Percentiles rank a stretch among this genome's conserved stretches.
phyloP scores from a whole-genome alignment of 1,139 yeast genomes.

The Lodderomyces jiufengensis region DNA sequence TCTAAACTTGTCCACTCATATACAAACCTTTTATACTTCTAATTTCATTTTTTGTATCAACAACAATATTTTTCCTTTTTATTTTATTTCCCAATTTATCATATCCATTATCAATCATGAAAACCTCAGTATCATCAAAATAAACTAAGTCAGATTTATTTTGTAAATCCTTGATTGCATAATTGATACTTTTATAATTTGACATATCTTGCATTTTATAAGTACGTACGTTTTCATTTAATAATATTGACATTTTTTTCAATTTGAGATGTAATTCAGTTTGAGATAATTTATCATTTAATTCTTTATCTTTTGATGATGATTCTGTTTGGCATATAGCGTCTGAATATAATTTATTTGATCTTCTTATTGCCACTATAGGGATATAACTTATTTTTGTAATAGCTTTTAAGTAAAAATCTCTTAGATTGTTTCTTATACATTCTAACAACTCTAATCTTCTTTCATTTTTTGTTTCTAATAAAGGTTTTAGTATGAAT shows the following conservation, averaged over 20 bases:
- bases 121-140: slow-evolving; percentile 19
- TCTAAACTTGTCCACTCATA: slow-evolving; percentile 41
- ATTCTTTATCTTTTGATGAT: slow-evolving; percentile 12
- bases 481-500: slow-evolving; percentile 34
- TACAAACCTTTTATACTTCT: slow-evolving; percentile 42
- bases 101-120: slow-evolving; percentile 6
- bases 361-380: slow-evolving; percentile 33
- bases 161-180: slow-evolving; percentile 35
- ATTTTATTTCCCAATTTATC: slow-evolving; percentile 2
- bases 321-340: slow-evolving; percentile 34
- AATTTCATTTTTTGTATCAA: slow-evolving; percentile 39
- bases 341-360: slow-evolving; percentile 36
- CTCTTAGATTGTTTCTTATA: slow-evolving; percentile 33
- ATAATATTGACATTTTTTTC: slow-evolving; percentile 19
- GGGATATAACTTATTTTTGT: slow-evolving; percentile 40
- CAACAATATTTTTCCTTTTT: slow-evolving; percentile 29
- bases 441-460: slow-evolving; percentile 35
- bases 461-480: slow-evolving; percentile 29
- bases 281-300: slow-evolving; percentile 28
- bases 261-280: slow-evolving; percentile 23
- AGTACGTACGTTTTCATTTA: slow-evolving; percentile 24
- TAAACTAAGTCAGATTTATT: slow-evolving; percentile 34
- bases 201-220: slow-evolving; percentile 33
- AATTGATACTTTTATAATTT: slow-evolving; percentile 29
- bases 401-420: slow-evolving; percentile 33